Conservation (phyloP, 2,329 filamentous ascomycete genomes). For the Claviceps purpurea region DNA sequence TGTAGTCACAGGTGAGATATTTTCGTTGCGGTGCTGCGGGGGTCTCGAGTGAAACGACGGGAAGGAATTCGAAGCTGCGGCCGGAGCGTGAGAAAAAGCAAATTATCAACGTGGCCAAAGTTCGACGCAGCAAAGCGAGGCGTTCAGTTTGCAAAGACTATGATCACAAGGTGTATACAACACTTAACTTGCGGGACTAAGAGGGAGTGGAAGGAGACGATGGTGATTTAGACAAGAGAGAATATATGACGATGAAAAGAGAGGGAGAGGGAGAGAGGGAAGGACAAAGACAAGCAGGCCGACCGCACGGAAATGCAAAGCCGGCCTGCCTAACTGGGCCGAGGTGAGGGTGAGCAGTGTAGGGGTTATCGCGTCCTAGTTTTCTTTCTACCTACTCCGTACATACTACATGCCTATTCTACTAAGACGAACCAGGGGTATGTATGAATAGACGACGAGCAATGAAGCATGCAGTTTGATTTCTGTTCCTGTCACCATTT, state of each 20-base stretch:
- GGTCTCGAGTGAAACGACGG: neutral
- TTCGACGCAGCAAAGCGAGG: neutral
- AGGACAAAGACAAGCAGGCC: neutral
- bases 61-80: neutral
- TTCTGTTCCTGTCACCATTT: neutral
- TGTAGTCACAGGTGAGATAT: neutral
- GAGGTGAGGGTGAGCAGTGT: neutral
- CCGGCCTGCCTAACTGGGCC: neutral
- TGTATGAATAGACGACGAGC: neutral
- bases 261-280: neutral
- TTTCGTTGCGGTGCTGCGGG: neutral
- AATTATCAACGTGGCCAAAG: neutral
- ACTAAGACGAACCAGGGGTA: neutral
- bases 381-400: neutral
- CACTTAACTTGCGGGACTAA: neutral
- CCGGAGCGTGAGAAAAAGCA: neutral
- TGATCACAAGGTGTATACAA: neutral
- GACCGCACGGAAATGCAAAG: neutral
- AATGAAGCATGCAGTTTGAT: neutral
- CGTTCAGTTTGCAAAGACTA: neutral
- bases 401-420: too few relatives aligned
- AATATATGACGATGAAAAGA: neutral
- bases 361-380: neutral
- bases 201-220: neutral
- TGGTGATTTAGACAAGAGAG: neutral